Evolutionary conservation across 2,329 filamentous ascomycete species (phyloP).

Genomic region (Fusarium praegraminearum): DNA sequence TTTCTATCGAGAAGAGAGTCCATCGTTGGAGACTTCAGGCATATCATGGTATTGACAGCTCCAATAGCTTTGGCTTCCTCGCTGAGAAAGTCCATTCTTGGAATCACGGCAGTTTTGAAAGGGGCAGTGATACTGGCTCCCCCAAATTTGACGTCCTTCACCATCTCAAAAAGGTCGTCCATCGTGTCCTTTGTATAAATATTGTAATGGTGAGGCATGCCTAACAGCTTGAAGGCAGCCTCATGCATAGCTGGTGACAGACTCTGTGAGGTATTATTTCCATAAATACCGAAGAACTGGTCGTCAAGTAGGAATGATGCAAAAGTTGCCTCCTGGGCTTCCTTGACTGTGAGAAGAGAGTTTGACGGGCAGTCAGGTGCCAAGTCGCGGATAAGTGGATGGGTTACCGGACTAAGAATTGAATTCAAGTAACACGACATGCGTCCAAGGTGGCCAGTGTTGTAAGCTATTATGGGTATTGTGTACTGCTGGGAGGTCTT

Average conservation of each 20-base stretch:
- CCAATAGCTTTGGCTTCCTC: conserved; percentile 12
- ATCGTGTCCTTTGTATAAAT: background rate
- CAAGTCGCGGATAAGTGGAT: background rate
- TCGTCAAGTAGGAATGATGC: background rate
- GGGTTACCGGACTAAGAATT: conserved; percentile 7
- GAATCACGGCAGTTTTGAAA: conserved; percentile 5
- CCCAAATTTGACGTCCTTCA: background rate
- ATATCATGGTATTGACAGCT: conserved; percentile 2
- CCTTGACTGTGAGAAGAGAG: background rate
- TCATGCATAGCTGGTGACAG: conserved; percentile 12
- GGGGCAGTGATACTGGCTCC: conserved; percentile 10
- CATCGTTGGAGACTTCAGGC: background rate
- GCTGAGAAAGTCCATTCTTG: conserved; percentile 4
- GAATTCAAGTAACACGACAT: conserved; percentile 11
- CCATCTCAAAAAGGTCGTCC: background rate
- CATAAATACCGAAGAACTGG: conserved; percentile 7
- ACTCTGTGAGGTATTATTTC: conserved; percentile 5
- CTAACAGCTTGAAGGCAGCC: background rate
- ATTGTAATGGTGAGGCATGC: conserved; percentile 7
- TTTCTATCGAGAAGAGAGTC: background rate
- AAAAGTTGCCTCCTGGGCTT: background rate
- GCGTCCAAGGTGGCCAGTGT: background rate
- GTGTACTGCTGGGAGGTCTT: background rate
- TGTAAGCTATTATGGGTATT: conserved; percentile 7
- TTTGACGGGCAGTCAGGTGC: background rate